Evolutionary conservation across 1,139 yeast species (phyloP), one percentile per base, ranked within the genome.

Genomic region (Candida neerlandica): DNA sequence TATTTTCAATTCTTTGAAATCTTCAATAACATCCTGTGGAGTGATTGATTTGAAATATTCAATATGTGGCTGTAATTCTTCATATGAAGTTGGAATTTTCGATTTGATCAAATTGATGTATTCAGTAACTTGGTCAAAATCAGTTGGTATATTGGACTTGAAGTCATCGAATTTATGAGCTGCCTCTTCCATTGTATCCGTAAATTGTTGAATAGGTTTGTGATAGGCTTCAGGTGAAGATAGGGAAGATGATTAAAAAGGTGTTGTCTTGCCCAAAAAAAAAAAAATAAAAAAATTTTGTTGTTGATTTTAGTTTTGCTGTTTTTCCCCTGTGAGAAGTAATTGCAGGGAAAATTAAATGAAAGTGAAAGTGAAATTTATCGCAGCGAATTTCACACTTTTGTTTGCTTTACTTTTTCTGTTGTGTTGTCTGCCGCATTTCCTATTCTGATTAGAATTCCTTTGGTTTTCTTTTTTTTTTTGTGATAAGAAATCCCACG

Each of bases 1-100:
- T 15, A 69, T 55, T 46, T 64, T 66, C 37, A 70, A 59, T 16
- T 63, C 56, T 27, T 56, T 59, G 46, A 75, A 60, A 47, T 74
- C 79, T 19, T 57, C 48, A 30, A 72, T 51, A 11, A 74, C 56
- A 21, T 67, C 66, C 2, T 71, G 65, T 19, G 43, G 16, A 9
- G 46, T 54, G 29, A 54, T 51, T n/a, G 53, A 47, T 23, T 54
- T 45, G 29, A 51, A 41, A 39, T 54, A 45, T 4, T 48, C 43
- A 16, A 54, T 26, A 32, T 50, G 48, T 14, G 51, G 50, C 19
- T 49, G 48, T 29, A 51, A 35, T 42, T 53, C 52, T 12, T 51
- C 48, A 14, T 46, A 43, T 18, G 40, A 43, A 34, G 46, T 44
- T 23, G 53, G 48, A 18, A 55, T 41, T 23, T 47, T 50, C 1